Conservation (phyloP, 1,284 basidiomycete species). For the Puccinia horiana region DNA sequence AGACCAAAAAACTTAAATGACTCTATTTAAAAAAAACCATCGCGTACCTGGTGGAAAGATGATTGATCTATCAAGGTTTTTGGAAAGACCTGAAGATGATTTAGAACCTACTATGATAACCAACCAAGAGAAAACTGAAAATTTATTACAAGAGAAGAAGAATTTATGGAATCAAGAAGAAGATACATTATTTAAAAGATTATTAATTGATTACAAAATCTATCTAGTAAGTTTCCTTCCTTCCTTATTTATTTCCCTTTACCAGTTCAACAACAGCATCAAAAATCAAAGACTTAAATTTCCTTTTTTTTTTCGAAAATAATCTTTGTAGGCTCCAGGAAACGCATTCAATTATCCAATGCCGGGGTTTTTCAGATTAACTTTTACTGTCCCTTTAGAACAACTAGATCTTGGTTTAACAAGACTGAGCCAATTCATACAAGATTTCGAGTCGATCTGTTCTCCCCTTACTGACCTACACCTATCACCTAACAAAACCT, state of each 20-base stretch:
- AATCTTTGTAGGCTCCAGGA: constrained; percentile 12
- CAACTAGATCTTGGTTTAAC: constrained; percentile 25
- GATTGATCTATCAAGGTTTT: constrained; percentile 20
- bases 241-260: not conserved
- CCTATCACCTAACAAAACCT: not conserved
- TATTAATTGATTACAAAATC: not conserved
- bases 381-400: constrained; percentile 19
- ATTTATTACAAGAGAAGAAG: not conserved
- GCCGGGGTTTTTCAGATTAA: constrained; percentile 41
- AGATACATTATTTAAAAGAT: not conserved
- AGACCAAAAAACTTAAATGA: too few species aligned
- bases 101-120: too few species aligned
- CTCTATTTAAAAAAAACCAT: too few species aligned
- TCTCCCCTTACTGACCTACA: not conserved
- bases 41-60: too few species aligned
- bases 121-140: not conserved
- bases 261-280: too few species aligned
- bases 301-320: not conserved
- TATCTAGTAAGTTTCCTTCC: not conserved
- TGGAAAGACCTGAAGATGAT: too few species aligned
- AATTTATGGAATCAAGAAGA: not conserved
- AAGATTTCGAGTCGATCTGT: not conserved
- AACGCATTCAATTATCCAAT: constrained; percentile 36
- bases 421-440: constrained; percentile 6
- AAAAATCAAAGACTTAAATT: not conserved